Conservation (phyloP, 2,329 filamentous ascomycete genomes). For the Fusarium sp. region DNA sequence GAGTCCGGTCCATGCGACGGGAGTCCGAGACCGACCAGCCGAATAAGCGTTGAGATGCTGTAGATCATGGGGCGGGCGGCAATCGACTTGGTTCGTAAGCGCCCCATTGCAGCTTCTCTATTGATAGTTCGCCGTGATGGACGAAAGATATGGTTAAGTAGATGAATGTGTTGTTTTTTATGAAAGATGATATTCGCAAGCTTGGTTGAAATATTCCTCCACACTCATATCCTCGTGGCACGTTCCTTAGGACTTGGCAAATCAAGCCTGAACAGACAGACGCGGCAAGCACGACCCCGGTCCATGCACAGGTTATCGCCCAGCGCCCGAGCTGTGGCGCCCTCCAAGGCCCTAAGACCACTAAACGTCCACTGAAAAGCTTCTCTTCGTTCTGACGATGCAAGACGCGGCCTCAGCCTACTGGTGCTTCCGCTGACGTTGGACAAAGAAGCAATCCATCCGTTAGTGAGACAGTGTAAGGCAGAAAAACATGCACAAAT, state of each 20-base stretch:
- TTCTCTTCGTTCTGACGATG: background rate
- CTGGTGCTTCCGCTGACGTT: background rate
- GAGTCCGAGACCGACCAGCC: slow-evolving; percentile 18
- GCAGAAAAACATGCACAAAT: background rate
- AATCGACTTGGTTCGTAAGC: background rate
- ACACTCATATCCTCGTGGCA: background rate
- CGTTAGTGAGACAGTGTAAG: background rate
- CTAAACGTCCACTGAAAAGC: background rate
- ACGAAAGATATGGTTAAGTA: background rate
- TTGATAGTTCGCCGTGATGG: background rate
- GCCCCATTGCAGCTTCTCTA: background rate
- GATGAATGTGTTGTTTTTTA: background rate
- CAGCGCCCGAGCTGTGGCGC: background rate
- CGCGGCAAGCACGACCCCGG: background rate
- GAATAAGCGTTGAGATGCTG: slow-evolving; percentile 11
- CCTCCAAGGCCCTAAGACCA: background rate
- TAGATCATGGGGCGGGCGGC: background rate
- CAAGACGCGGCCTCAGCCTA: background rate
- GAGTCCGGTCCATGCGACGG: slow-evolving; percentile 8
- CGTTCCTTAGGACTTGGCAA: background rate
- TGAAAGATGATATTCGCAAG: background rate
- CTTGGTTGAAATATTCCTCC: background rate
- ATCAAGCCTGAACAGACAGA: background rate
- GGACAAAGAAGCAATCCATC: background rate
- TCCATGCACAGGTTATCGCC: background rate